Evolutionary conservation across 2,329 filamentous ascomycete species (phyloP).

Genomic region (Thyridium curvatum): DNA sequence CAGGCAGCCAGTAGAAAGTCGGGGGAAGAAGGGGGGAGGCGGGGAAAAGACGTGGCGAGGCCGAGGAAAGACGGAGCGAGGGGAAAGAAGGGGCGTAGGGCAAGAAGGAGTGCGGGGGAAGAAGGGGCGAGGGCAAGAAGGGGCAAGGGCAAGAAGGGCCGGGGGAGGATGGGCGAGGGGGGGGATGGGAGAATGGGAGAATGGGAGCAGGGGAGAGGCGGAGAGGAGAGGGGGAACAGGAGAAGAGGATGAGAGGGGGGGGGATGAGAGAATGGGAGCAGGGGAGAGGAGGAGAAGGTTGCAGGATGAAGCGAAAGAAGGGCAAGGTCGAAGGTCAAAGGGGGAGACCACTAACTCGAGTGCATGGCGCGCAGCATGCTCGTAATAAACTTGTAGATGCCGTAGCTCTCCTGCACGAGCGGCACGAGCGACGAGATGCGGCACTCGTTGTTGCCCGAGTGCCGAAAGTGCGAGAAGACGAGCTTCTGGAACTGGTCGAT

Average conservation of each 20-base stretch:
- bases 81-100: too few relatives aligned
- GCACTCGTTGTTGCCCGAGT: slow-evolving; percentile 90
- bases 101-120: too few relatives aligned
- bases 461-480: slow-evolving; percentile 93
- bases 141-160: too few relatives aligned
- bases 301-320: not conserved
- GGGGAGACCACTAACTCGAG: slow-evolving; percentile 55
- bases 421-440: slow-evolving; percentile 90
- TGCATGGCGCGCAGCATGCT: slow-evolving; percentile 99
- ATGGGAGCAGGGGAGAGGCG: not conserved
- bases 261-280: slow-evolving; percentile 3
- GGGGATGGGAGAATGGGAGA: too few relatives aligned
- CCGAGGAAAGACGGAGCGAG: too few relatives aligned
- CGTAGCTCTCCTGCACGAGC: slow-evolving; percentile 94
- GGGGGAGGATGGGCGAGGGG: too few relatives aligned
- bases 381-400: slow-evolving; percentile 98
- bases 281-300: not conserved
- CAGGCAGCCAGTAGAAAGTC: slow-evolving; percentile 13
- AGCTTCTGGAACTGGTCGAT: slow-evolving; percentile 98
- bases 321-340: not conserved
- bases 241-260: not conserved
- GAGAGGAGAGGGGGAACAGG: not conserved
- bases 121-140: too few relatives aligned
- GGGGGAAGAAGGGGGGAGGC: too few relatives aligned
- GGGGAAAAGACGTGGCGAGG: too few relatives aligned